Percentiles rank a stretch among this genome's conserved stretches.
Conservation (phyloP, 352 stramenopile genomes). For the Aphanomyces astaci region DNA sequence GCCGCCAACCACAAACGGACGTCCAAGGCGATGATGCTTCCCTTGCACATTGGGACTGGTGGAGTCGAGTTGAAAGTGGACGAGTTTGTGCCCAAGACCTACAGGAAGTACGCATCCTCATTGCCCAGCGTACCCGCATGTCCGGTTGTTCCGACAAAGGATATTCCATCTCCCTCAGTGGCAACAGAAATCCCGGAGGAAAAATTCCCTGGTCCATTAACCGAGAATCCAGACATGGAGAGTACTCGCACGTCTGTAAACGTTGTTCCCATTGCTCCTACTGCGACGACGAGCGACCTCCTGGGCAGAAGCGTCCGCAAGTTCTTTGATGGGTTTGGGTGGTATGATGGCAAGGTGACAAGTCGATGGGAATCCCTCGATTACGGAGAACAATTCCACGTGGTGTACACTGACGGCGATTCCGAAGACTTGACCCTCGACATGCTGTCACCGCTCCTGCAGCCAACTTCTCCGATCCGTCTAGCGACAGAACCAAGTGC, state of each 20-base stretch:
- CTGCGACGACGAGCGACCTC: not conserved
- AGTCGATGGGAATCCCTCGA: slow-evolving; percentile 17
- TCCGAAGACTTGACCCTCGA: slow-evolving; percentile 16
- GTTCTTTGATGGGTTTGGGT: slow-evolving; percentile 20
- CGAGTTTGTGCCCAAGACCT: not conserved
- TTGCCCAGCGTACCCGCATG: no score
- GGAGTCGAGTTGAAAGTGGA: slow-evolving; percentile 7
- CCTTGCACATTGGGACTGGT: not conserved
- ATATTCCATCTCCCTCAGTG: not conserved
- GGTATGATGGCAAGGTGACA: slow-evolving; percentile 11
- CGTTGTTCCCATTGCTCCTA: no score
- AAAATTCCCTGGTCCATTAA: not conserved
- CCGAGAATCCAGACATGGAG: no score
- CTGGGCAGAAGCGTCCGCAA: slow-evolving; percentile 16
- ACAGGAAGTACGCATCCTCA: not conserved
- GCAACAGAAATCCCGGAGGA: not conserved
- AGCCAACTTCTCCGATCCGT: slow-evolving; percentile 1
- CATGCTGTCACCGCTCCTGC: not conserved
- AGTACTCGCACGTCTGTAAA: no score
- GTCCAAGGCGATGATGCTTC: not conserved
- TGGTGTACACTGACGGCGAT: slow-evolving; percentile 12
- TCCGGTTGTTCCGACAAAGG: no score
- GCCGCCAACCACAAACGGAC: not conserved
- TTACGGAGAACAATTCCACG: slow-evolving; percentile 20
- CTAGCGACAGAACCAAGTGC: not conserved